Conservation (phyloP, 139 green algal species). For the Coelastrella sp. region DNA sequence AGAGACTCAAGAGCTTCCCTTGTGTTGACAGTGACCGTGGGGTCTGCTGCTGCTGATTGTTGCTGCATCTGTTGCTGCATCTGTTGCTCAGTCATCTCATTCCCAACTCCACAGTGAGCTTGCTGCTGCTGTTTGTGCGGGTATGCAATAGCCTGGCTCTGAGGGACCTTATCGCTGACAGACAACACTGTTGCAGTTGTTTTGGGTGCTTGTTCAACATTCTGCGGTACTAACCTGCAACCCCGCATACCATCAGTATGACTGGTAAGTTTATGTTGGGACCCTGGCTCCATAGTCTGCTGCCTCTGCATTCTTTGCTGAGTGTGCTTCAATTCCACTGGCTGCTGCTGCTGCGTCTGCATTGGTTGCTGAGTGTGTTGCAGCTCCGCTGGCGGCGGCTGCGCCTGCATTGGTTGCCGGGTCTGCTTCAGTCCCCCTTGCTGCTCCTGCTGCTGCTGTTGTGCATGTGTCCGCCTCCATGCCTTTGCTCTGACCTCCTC, state of each 20-base stretch:
- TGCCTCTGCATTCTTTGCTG: not conserved
- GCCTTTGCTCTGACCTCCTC: slow-evolving; percentile 74
- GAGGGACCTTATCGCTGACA: too few species aligned
- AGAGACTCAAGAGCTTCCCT: slow-evolving; percentile 70
- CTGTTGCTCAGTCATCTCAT: not conserved
- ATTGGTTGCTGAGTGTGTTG: not conserved
- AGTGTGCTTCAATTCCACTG: too few species aligned
- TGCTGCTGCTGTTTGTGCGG: not conserved
- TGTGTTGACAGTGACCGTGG: slow-evolving; percentile 72
- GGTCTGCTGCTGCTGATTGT: not conserved
- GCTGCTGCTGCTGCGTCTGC: not conserved
- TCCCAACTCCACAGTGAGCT: too few species aligned
- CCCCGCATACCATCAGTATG: too few species aligned
- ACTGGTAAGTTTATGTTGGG: too few species aligned
- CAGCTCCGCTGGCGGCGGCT: not conserved
- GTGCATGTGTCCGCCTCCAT: slow-evolving; percentile 46
- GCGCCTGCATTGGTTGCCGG: not conserved
- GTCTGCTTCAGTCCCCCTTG: slow-evolving; percentile 28
- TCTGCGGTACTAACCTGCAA: too few species aligned
- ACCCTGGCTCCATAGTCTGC: too few species aligned
- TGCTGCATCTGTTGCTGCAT: slow-evolving; percentile 32
- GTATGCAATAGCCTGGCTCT: too few species aligned
- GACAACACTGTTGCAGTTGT: too few species aligned
- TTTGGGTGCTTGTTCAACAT: too few species aligned
- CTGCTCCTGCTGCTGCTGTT: slow-evolving; percentile 17